Evolutionary conservation across 2,329 filamentous ascomycete species (phyloP).

Genomic region (Ceratocystis colombiana): DNA sequence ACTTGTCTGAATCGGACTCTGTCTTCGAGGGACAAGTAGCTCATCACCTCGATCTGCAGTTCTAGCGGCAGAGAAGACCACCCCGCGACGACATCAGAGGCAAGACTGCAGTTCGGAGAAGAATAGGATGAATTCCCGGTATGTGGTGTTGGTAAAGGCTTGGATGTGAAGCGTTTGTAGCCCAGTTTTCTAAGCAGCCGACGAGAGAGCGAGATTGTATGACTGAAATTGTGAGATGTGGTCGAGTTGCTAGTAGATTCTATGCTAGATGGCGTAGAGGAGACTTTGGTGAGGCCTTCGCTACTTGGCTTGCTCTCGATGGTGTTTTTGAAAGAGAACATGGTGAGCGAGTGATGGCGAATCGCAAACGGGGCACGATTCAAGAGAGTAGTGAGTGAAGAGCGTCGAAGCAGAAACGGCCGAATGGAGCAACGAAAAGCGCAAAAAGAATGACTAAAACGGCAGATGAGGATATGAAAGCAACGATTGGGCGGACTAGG

Average conservation of each 20-base stretch:
- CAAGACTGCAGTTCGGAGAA: neutral
- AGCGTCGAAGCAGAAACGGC: too few species aligned
- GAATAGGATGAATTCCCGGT: neutral
- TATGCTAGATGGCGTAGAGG: neutral
- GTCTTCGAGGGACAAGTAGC: neutral
- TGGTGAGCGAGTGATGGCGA: neutral
- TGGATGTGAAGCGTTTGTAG: neutral
- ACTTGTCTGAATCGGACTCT: conserved; percentile 4
- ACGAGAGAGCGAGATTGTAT: neutral
- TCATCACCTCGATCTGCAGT: neutral
- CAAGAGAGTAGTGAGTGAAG: too few species aligned
- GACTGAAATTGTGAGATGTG: neutral
- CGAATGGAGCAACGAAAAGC: too few species aligned
- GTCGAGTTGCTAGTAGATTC: neutral
- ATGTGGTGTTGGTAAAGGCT: neutral
- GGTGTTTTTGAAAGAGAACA: neutral
- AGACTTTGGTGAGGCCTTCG: neutral
- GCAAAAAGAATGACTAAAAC: too few species aligned
- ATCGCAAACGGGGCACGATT: too few species aligned
- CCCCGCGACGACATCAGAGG: neutral
- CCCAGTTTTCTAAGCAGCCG: neutral
- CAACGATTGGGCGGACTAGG: too few species aligned
- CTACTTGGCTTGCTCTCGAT: conserved; percentile 1
- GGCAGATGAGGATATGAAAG: too few species aligned
- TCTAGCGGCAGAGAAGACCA: neutral